Percentiles rank a stretch among this genome's conserved stretches.
These are phyloP conservation scores for Neofusicoccum laricinum DNA, from an alignment of 2,329 filamentous ascomycete genomes.

Conservation along the genomic window DNA sequence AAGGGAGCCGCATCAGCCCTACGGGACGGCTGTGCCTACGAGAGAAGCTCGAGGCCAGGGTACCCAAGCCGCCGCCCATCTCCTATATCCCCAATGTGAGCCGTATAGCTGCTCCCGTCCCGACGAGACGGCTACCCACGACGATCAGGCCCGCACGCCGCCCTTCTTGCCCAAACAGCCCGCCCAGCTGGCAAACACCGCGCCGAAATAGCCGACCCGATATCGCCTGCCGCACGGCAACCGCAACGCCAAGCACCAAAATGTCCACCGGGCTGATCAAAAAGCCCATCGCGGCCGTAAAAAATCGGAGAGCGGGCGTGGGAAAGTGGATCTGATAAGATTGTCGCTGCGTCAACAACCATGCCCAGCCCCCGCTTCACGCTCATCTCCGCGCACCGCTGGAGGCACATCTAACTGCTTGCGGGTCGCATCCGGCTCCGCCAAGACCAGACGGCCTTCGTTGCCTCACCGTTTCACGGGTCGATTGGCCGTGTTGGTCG, in stretches of 20 bases:
- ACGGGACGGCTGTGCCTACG: neutral
- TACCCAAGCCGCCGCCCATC: neutral
- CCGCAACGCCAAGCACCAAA: neutral
- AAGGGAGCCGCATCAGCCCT: constrained; percentile 1
- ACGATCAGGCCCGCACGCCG: neutral
- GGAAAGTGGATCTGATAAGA: constrained; percentile 10
- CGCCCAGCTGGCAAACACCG: neutral
- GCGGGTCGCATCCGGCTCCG: neutral
- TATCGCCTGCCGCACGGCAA: neutral
- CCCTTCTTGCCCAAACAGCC: neutral
- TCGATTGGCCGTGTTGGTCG: neutral
- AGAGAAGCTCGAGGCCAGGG: too few species aligned
- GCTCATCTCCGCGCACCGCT: neutral
- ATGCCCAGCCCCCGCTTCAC: neutral
- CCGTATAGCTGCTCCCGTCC: too few species aligned
- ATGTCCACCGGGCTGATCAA: neutral
- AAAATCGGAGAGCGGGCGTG: neutral
- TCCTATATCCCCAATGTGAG: neutral
- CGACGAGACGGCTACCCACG: neutral
- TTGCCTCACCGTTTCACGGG: neutral
- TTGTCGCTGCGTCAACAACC: neutral
- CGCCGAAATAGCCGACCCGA: constrained; percentile 10
- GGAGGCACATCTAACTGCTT: neutral
- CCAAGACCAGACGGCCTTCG: neutral
- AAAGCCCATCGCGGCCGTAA: neutral